These are phyloP conservation scores for Penicillium longicatenatum DNA, from an alignment of 495 filamentous ascomycete genomes.

Conservation along the genomic window DNA sequence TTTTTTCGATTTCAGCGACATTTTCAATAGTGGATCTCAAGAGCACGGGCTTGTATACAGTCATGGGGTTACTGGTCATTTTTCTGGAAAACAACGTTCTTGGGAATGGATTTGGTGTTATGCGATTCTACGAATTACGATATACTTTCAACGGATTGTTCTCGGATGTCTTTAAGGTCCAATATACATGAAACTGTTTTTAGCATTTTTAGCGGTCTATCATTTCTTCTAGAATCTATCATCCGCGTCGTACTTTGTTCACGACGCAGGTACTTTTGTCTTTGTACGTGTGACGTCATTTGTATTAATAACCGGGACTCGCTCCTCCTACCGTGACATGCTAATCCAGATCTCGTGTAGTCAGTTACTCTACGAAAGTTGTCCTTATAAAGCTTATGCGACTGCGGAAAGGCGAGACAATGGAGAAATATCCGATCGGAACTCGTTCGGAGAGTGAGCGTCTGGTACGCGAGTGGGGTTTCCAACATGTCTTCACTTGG, in stretches of 20 bases:
- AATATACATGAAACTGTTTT: not conserved
- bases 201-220: constrained; percentile 1
- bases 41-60: too few relatives aligned
- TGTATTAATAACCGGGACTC: too few relatives aligned
- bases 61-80: too few relatives aligned
- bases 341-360: too few relatives aligned
- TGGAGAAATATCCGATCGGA: constrained; percentile 34
- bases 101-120: not conserved
- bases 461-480: constrained; percentile 76
- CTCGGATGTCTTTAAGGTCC: not conserved
- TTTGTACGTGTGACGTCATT: constrained; percentile 1
- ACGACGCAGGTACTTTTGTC: not conserved
- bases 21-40: not conserved
- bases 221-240: not conserved
- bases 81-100: not conserved
- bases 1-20: not conserved
- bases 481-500: constrained; percentile 78
- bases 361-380: not conserved
- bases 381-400: not conserved
- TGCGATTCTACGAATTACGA: not conserved
- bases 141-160: not conserved
- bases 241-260: not conserved
- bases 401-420: not conserved
- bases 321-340: too few relatives aligned
- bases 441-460: constrained; percentile 57